Base-by-base conservation (phyloP, 2,329 filamentous ascomycete genomes). In the Leptoxyphium fumago region DNA sequence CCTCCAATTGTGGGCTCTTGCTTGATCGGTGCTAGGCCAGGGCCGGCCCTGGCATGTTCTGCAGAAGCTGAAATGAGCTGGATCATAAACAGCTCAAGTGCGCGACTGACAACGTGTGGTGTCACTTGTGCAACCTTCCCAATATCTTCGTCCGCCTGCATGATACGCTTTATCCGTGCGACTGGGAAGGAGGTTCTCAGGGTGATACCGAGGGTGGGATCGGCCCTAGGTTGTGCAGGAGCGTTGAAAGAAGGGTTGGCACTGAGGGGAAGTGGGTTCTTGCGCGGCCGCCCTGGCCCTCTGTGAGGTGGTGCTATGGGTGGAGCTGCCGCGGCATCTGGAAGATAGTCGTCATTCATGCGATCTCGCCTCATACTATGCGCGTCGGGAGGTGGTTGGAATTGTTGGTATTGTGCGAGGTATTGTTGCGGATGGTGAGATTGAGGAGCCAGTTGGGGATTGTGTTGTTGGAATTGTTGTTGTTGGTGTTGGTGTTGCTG, bases 111-210 rank as follows among this genome's bases (percentile, higher is more conserved):
- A 21, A 89, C 91, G 45, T 94, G 93, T 13, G 89, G 89, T 1
- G 91, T 95, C 48, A 96, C 91, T 64, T 98, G 91, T 3, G 91
- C 88, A 9, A 98, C 91, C 67, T 98, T 98, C 49, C 91, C 91
- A 0, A 98, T 88, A 61, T 98, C 91, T 60, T 98, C 91, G 59
- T 98, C 91, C 10, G 89, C 89, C 66, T 98, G 91, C 91, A 98
- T 96, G 57, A 98, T 96, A 42, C 91, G 80, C 72, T 98, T 98
- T 70, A 98, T 98, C 49, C 91, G 77, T 11, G 91, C 91, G 29
- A 94, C 94, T 1, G 91, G 91, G 58, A 98, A 98, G 58, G 95
- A 95, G 29, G 89, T 96, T 64, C 78, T 84, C 55, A 98, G 86
- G 38, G 86, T 64, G 66, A 94, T 66, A 63, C 75, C 62, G 15